phyloP scores from a whole-genome alignment of 1,139 yeast species.

The Geotrichum reessii region DNA sequence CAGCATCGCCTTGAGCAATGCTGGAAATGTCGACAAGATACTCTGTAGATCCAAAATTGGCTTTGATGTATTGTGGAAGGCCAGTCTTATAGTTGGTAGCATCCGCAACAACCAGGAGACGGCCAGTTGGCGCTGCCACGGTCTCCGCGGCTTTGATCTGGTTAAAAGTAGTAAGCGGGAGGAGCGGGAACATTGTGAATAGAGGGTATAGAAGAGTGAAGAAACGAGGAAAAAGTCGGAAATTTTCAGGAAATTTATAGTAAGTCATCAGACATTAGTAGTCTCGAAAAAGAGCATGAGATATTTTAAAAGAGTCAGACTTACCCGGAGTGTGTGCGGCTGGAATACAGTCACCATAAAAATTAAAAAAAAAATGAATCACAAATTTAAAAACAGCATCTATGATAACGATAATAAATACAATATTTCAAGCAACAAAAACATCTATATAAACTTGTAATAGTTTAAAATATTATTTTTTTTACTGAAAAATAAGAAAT shows the following conservation, averaged over 20 bases:
- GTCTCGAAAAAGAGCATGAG: not conserved
- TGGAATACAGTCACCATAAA: not conserved
- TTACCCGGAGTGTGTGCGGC: not conserved
- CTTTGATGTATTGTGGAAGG: slow-evolving; percentile 19
- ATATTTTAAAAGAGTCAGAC: not conserved
- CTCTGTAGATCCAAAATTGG: slow-evolving; percentile 35
- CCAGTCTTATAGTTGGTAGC: slow-evolving; percentile 34
- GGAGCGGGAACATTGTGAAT: slow-evolving; percentile 38
- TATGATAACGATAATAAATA: no score
- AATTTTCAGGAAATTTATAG: not conserved
- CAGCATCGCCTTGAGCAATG: slow-evolving; percentile 31
- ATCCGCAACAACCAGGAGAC: slow-evolving; percentile 41
- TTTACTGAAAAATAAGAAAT: no score
- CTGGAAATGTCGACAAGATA: slow-evolving; percentile 37
- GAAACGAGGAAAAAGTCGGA: not conserved
- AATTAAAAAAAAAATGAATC: not conserved
- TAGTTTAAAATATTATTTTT: no score
- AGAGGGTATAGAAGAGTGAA: not conserved
- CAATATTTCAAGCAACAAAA: no score
- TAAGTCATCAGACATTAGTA: not conserved
- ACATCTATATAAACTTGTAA: no score
- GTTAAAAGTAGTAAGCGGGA: slow-evolving; percentile 39
- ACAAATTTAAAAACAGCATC: not conserved
- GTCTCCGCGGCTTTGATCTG: slow-evolving; percentile 26
- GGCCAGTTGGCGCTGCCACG: slow-evolving; percentile 33